Conservation (phyloP, 345 rosid genomes). For the Jatropha curcas region DNA sequence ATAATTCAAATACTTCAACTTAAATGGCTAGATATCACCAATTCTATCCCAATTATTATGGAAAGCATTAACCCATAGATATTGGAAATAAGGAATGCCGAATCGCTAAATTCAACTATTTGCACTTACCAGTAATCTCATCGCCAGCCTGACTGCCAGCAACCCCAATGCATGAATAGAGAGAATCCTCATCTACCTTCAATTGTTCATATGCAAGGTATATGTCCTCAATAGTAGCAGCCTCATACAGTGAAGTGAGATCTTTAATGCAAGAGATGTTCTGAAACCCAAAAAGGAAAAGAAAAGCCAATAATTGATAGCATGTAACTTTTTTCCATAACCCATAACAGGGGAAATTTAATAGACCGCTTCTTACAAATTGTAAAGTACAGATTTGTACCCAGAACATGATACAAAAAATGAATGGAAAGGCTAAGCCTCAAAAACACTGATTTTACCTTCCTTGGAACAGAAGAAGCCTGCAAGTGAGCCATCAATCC, state of each 20-base stretch:
- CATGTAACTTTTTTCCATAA: neutral
- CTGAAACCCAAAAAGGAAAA: slow-evolving; percentile 40
- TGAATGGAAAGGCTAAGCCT: neutral
- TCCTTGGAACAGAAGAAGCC: slow-evolving; percentile 90
- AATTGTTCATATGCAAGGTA: slow-evolving; percentile 84
- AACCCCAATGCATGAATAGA: slow-evolving; percentile 91
- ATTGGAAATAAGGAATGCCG: neutral
- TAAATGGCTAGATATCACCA: neutral
- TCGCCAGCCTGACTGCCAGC: slow-evolving; percentile 92
- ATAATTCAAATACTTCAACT: neutral
- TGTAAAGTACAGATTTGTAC: neutral
- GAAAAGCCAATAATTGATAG: neutral
- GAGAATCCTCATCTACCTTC: slow-evolving; percentile 73
- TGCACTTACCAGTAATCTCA: slow-evolving; percentile 36
- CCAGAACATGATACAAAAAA: neutral
- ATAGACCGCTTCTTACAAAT: neutral
- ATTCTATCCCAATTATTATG: neutral
- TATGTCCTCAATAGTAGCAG: slow-evolving; percentile 84
- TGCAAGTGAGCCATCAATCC: slow-evolving; percentile 95
- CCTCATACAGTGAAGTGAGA: slow-evolving; percentile 77
- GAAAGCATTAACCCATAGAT: neutral
- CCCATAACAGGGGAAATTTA: neutral
- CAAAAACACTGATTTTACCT: slow-evolving; percentile 46
- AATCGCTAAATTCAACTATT: too few relatives aligned
- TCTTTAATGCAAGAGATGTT: slow-evolving; percentile 91